phyloP scores from a whole-genome alignment of 768 basidiomycete genomes.

The Mycena vitilis region DNA sequence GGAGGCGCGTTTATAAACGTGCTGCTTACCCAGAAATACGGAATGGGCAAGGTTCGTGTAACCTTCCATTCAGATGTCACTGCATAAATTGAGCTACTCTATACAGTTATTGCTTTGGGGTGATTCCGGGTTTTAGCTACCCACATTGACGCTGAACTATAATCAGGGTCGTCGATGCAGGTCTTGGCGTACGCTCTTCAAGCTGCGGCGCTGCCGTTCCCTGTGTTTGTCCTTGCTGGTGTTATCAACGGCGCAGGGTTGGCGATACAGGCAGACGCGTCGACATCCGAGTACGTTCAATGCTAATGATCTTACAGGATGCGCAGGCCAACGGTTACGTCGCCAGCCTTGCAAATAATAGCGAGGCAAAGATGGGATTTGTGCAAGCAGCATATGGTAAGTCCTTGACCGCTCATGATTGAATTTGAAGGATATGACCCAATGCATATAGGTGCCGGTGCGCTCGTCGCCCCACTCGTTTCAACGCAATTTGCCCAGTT shows the following conservation, averaged over 20 bases:
- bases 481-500: conserved; percentile 72
- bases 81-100: neutral
- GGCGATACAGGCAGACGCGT: conserved; percentile 46
- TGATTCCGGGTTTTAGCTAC: neutral
- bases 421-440: neutral
- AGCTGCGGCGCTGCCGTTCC: conserved; percentile 64
- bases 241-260: conserved; percentile 46
- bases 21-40: conserved; percentile 41
- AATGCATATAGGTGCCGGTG: conserved; percentile 55
- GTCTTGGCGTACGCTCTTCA: conserved; percentile 58
- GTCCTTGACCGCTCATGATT: neutral
- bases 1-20: conserved; percentile 47
- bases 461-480: conserved; percentile 67
- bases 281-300: neutral
- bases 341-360: conserved; percentile 53
- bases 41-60: conserved; percentile 37
- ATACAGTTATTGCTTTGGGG: neutral
- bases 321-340: conserved; percentile 65
- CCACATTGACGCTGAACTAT: neutral
- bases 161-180: conserved; percentile 56
- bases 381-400: conserved; percentile 60
- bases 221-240: conserved; percentile 56
- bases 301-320: conserved; percentile 43
- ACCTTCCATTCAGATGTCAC: neutral
- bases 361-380: conserved; percentile 59